Conservation (phyloP, 2,329 filamentous ascomycete species). For the Fusarium mundagurra region DNA sequence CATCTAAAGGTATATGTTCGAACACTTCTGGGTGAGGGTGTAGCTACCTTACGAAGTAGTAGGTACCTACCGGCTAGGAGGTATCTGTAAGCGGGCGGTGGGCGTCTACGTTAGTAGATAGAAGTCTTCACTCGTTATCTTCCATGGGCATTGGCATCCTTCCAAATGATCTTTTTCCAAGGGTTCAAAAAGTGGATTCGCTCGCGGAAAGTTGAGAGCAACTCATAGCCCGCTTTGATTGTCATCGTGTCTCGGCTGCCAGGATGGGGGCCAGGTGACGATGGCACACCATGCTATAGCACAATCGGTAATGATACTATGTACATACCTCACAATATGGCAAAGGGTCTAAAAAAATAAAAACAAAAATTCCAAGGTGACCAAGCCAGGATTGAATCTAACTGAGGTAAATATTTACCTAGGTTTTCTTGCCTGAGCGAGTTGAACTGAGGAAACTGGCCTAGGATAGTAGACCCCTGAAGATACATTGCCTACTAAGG, state of each 20-base stretch:
- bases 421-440: background rate
- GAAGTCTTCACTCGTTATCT: background rate
- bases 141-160: background rate
- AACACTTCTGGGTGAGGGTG: background rate
- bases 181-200: conserved; percentile 28
- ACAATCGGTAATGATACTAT: background rate
- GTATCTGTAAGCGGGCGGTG: conserved; percentile 3
- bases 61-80: background rate
- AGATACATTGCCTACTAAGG: background rate
- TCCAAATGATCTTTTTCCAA: conserved; percentile 2
- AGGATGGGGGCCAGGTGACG: conserved; percentile 33
- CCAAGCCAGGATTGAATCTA: background rate
- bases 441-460: background rate
- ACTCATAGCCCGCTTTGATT: background rate
- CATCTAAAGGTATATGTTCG: conserved; percentile 24
- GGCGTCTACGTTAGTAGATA: conserved; percentile 15
- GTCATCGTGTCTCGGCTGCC: conserved; percentile 7
- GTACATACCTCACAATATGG: background rate
- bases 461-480: background rate
- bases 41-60: background rate
- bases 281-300: conserved; percentile 18
- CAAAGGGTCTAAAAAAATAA: background rate
- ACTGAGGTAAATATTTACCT: background rate
- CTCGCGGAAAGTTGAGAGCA: conserved; percentile 3
- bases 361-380: too few species aligned